phyloP scores from a whole-genome alignment of 768 basidiomycete species.

The Imleria badia region DNA sequence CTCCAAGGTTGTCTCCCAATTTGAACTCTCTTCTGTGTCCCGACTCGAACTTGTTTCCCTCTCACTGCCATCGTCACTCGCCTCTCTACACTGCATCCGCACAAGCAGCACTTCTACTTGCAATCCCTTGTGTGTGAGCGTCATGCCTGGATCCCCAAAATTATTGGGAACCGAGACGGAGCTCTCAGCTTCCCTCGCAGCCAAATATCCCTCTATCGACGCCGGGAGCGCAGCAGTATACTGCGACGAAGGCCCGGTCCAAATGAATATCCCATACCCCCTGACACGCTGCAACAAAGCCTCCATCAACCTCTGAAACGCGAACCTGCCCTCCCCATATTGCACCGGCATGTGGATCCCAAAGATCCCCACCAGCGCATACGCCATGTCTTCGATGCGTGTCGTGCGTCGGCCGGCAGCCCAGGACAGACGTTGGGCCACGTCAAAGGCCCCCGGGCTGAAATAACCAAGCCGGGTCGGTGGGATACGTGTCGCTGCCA shows the following conservation, averaged over 20 bases:
- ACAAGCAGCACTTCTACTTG: conserved; percentile 7
- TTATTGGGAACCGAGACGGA: not conserved
- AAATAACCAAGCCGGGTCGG: not conserved
- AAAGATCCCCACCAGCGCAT: conserved; percentile 26
- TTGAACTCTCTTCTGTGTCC: not conserved
- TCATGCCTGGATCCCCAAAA: conserved; percentile 7
- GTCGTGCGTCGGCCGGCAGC: conserved; percentile 24
- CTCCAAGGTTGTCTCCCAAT: not conserved
- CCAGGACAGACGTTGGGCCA: conserved; percentile 11
- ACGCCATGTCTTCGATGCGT: conserved; percentile 22
- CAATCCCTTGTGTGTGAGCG: conserved; percentile 6
- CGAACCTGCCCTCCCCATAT: conserved; percentile 26
- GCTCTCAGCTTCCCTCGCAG: not conserved
- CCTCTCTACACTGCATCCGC: conserved; percentile 2
- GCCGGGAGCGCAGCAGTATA: conserved; percentile 5
- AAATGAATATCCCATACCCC: not conserved
- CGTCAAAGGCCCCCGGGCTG: conserved; percentile 3
- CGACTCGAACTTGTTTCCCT: not conserved
- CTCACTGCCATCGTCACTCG: not conserved
- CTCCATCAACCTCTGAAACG: conserved; percentile 20
- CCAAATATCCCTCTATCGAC: conserved; percentile 10
- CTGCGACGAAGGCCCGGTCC: conserved; percentile 6
- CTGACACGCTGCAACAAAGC: conserved; percentile 1
- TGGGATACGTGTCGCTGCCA: not conserved
- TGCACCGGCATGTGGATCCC: conserved; percentile 19